Percentiles rank a stretch among this genome's conserved stretches.
Evolutionary conservation across 495 filamentous ascomycete species (phyloP).

Genomic region (Oidiodendron maius): DNA sequence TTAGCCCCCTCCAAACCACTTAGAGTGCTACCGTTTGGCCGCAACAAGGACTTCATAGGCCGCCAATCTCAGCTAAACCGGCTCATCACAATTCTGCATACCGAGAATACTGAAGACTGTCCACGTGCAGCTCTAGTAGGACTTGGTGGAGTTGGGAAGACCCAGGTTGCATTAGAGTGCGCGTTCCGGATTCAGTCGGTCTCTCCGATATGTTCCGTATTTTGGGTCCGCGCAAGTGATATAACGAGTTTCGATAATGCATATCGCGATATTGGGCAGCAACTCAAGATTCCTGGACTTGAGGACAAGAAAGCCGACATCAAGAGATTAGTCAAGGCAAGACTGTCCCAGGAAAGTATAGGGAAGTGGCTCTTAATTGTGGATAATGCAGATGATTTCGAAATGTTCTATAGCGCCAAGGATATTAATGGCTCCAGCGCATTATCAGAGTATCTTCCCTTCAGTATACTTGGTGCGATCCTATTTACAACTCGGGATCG

Average conservation of each 20-base stretch:
- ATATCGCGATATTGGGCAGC: conserved; percentile 24
- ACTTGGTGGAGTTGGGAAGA: no score
- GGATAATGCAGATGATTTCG: no score
- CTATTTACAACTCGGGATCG: conserved; percentile 9
- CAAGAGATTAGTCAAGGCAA: conserved; percentile 17
- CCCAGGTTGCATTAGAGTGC: conserved; percentile 33
- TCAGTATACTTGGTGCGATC: conserved; percentile 4
- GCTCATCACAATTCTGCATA: no score
- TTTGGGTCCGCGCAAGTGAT: conserved; percentile 29
- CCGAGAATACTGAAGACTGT: background rate
- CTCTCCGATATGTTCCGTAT: conserved; percentile 22
- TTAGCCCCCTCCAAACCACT: conserved; percentile 3
- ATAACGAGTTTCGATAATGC: conserved; percentile 22
- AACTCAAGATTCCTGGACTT: conserved; percentile 10
- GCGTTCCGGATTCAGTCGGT: conserved; percentile 22
- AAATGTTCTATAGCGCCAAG: conserved; percentile 25
- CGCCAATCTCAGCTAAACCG: no score
- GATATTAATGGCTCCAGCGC: conserved; percentile 21
- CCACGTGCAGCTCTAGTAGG: no score
- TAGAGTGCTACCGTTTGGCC: conserved; percentile 7
- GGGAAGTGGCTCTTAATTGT: conserved; percentile 37
- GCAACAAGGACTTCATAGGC: no score
- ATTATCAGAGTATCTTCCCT: no score
- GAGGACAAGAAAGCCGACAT: conserved; percentile 15
- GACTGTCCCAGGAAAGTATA: conserved; percentile 16